These are phyloP conservation scores for Taphrina betulina DNA, from an alignment of 1,139 yeast species.

Conservation along the genomic window DNA sequence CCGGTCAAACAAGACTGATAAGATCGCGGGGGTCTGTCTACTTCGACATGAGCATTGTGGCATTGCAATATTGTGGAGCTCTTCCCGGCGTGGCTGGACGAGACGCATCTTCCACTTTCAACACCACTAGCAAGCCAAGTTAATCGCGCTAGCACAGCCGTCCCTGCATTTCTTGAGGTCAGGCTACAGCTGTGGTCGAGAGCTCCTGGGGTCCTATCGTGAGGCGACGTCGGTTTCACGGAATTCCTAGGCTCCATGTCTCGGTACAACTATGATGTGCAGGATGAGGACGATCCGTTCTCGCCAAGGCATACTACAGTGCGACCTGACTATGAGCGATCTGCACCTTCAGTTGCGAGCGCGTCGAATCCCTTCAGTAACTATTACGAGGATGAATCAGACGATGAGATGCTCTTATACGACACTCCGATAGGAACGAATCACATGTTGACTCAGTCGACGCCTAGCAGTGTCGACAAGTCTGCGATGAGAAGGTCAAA, in stretches of 20 bases:
- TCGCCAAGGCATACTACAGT: not conserved
- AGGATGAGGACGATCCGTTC: constrained; percentile 20
- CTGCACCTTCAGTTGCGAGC: constrained; percentile 26
- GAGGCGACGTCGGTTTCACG: too few species aligned
- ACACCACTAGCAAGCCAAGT: too few species aligned
- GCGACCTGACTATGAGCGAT: constrained; percentile 15
- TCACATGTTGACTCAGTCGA: not conserved
- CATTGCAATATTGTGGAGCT: too few species aligned
- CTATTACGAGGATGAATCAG: constrained; percentile 30
- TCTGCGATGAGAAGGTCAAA: constrained; percentile 1
- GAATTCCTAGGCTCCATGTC: not conserved
- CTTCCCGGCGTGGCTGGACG: too few species aligned
- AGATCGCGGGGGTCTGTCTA: too few species aligned
- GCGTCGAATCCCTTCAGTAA: constrained; percentile 27
- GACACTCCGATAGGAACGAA: constrained; percentile 4
- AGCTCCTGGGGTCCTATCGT: too few species aligned
- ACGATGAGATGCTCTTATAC: constrained; percentile 21
- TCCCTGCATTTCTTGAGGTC: too few species aligned
- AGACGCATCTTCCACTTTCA: too few species aligned
- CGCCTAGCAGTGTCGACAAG: not conserved
- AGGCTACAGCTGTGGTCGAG: too few species aligned
- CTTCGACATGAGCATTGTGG: too few species aligned
- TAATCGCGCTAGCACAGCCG: too few species aligned
- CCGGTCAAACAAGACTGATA: too few species aligned
- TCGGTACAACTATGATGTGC: not conserved